These are phyloP conservation scores for Dryadomyces quercus-mongolicae DNA, from an alignment of 2,329 filamentous ascomycete genomes.

Conservation along the genomic window DNA sequence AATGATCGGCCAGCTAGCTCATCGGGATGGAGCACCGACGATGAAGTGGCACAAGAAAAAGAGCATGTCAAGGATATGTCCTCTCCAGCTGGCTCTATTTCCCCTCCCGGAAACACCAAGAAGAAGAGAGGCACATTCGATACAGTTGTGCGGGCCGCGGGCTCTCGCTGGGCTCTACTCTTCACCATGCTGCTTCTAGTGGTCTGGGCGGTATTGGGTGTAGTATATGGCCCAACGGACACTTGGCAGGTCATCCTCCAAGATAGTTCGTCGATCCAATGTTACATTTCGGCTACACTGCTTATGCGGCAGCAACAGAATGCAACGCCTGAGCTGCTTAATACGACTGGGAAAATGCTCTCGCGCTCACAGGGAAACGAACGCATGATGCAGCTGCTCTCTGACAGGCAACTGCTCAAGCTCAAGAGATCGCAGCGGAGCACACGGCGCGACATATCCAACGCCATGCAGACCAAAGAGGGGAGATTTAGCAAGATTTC, in stretches of 20 bases:
- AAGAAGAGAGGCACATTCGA: constrained; percentile 8
- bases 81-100: too few relatives aligned
- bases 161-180: constrained; percentile 14
- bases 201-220: constrained; percentile 19
- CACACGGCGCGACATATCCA: constrained; percentile 14
- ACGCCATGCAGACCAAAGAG: constrained; percentile 17
- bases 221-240: constrained; percentile 18
- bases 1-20: too few relatives aligned
- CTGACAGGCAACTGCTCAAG: constrained; percentile 8
- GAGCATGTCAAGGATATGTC: too few relatives aligned
- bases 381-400: constrained; percentile 17
- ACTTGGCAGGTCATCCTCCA: constrained; percentile 24
- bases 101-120: constrained; percentile 5
- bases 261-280: constrained; percentile 23
- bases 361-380: constrained; percentile 20
- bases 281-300: constrained; percentile 24
- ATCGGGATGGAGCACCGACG: too few relatives aligned
- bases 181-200: constrained; percentile 19
- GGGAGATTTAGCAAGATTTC: constrained; percentile 16
- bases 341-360: constrained; percentile 18
- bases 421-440: constrained; percentile 12
- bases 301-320: constrained; percentile 26
- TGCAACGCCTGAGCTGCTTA: too few relatives aligned
- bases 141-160: constrained; percentile 12
- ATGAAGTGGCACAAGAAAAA: too few relatives aligned